These are phyloP conservation scores for Trichoderma harzianum DNA, from an alignment of 2,329 filamentous ascomycete genomes.

Conservation along the genomic window DNA sequence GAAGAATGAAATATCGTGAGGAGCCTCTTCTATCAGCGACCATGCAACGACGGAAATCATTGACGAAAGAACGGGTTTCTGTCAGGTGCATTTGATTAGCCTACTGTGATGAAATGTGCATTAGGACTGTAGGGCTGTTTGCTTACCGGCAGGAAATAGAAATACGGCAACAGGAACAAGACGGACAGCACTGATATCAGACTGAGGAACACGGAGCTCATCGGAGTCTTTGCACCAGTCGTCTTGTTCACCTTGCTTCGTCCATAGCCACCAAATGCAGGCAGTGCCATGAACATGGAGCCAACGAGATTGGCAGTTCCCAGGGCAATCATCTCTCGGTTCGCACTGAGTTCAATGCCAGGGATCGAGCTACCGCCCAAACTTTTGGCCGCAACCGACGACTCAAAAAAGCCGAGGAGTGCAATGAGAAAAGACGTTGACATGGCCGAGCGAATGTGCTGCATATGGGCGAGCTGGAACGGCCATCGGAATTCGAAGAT, in stretches of 20 bases:
- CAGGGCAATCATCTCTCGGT: conserved; percentile 88
- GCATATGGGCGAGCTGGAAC: conserved; percentile 71
- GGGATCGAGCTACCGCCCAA: conserved; percentile 68
- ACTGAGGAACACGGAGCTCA: conserved; percentile 86
- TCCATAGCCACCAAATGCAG: conserved; percentile 93
- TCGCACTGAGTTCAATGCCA: conserved; percentile 80
- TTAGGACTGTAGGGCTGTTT: neutral
- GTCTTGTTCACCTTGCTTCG: conserved; percentile 92
- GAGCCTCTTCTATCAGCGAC: conserved; percentile 91
- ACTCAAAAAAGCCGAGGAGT: conserved; percentile 96
- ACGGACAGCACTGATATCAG: conserved; percentile 79
- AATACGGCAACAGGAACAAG: conserved; percentile 79
- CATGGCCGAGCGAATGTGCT: conserved; percentile 80
- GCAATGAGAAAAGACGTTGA: conserved; percentile 91
- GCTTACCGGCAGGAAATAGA: conserved; percentile 91
- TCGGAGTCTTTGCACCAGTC: conserved; percentile 87
- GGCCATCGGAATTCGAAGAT: conserved; percentile 82
- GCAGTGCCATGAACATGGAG: conserved; percentile 86
- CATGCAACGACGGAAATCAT: conserved; percentile 96
- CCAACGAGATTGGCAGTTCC: conserved; percentile 89
- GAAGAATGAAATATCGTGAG: conserved; percentile 90
- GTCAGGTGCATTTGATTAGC: neutral
- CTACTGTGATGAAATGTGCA: neutral
- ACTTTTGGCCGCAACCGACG: conserved; percentile 91
- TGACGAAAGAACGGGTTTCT: conserved; percentile 90